These are phyloP conservation scores for Dactylellina cionopaga DNA, from an alignment of 2,329 filamentous ascomycete species.

Conservation along the genomic window DNA sequence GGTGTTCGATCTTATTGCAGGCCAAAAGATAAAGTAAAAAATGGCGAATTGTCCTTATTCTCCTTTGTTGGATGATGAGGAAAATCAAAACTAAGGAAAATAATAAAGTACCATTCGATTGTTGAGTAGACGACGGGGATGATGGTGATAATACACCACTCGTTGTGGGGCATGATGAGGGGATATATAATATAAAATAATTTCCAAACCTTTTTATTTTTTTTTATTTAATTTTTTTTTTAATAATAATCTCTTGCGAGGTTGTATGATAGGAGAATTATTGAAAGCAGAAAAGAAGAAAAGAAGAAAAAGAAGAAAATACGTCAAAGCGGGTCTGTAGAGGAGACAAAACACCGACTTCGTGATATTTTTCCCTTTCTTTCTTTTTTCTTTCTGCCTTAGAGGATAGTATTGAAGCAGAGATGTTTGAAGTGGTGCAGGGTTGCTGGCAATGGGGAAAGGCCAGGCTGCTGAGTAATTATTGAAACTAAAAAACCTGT, in stretches of 20 bases:
- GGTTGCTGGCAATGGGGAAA: conserved; percentile 11
- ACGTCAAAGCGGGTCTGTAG: conserved; percentile 23
- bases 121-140: too few relatives aligned
- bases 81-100: neutral
- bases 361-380: too few relatives aligned
- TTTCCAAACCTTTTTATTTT: too few relatives aligned
- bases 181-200: too few relatives aligned
- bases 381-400: neutral
- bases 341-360: neutral
- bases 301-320: neutral
- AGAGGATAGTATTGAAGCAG: neutral
- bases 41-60: too few relatives aligned
- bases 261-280: conserved; percentile 24
- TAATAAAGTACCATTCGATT: neutral
- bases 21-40: too few relatives aligned
- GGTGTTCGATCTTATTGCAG: conserved; percentile 32
- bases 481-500: neutral
- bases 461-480: conserved; percentile 37
- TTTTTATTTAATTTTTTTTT: too few relatives aligned
- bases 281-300: too few relatives aligned
- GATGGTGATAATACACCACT: too few relatives aligned
- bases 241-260: too few relatives aligned
- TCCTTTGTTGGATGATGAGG: neutral
- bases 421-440: conserved; percentile 17
- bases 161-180: too few relatives aligned